Evolutionary conservation across 2,329 filamentous ascomycete species (phyloP), one percentile per base, ranked within the genome.

Genomic region (Pseudocercospora eumusae): DNA sequence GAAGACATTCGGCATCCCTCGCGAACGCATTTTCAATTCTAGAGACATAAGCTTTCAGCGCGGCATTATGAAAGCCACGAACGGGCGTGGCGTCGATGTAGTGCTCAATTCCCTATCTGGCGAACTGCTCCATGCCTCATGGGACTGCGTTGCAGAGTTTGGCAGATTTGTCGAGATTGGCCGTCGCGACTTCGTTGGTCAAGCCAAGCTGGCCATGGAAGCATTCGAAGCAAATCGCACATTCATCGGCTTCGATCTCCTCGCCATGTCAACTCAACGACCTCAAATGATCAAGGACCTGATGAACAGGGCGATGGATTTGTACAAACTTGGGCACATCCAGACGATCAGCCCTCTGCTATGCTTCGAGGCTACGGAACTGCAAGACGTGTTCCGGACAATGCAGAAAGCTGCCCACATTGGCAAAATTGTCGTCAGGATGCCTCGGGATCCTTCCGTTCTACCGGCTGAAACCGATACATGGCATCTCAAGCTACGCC

Each of bases 111-210:
- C 27, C 27, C 27, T 28, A 28, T 28, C 27, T 28, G 27, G 27
- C 27, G 27, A 28, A 28, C 77, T 60, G 71, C 27, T 28, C 27
- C 27, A 28, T 28, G 27, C 27, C 27, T 28, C 27, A 4, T 28
- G 27, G 27, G 27, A 77, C 3, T 28, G 27, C 44, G 45, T 74
- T 6, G 74, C 74, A 1, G 60, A 63, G 2, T 72, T 71, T 33
- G 75, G 75, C 3, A 63, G 68, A 8, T 68, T 76, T 69, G 56
- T 70, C 31, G 71, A 74, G 54, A 64, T 71, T 42, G 69, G 68
- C 4, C 66, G 64, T 54, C 65, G 62, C 13, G 68, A 71, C 20
- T 49, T 67, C 7, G 40, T 63, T 5, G 42, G 31, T 2, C 66
- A 68, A 20, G 64, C 40, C 9, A 15, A 52, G 3, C 36, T 71